These are phyloP conservation scores for Pleurostoma richardsiae DNA, from an alignment of 2,329 filamentous ascomycete genomes.

Conservation along the genomic window DNA sequence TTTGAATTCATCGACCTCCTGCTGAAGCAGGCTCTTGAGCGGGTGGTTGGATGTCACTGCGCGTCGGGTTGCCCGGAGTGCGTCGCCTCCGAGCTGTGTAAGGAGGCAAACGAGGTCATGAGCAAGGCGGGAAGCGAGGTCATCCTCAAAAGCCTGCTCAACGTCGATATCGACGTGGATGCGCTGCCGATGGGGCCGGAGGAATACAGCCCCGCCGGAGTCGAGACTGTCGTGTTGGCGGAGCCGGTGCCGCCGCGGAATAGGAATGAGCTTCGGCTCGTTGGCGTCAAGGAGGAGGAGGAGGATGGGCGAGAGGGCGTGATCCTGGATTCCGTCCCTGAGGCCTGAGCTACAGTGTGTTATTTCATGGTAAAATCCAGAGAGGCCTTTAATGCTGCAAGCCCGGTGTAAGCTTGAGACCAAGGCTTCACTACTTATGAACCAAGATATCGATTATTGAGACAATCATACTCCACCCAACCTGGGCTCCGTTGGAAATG, in stretches of 20 bases:
- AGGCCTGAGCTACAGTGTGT: no score
- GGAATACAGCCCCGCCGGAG: constrained; percentile 59
- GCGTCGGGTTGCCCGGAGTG: constrained; percentile 83
- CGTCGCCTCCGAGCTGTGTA: constrained; percentile 79
- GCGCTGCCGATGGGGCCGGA: constrained; percentile 82
- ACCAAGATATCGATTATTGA: no score
- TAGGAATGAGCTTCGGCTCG: constrained; percentile 9
- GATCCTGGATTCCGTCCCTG: not conserved
- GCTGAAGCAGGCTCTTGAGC: constrained; percentile 67
- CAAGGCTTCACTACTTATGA: no score
- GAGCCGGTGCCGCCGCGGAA: constrained; percentile 51
- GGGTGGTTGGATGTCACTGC: constrained; percentile 74
- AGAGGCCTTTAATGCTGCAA: no score
- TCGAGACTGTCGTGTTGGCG: constrained; percentile 79
- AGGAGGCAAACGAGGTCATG: constrained; percentile 86
- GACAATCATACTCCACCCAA: no score
- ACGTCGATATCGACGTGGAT: constrained; percentile 75
- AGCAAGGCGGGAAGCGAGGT: constrained; percentile 85
- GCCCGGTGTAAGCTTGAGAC: no score
- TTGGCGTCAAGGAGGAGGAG: constrained; percentile 14
- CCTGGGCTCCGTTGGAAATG: no score
- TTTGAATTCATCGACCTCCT: constrained; percentile 88
- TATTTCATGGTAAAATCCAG: no score
- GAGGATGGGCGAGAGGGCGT: constrained; percentile 15
- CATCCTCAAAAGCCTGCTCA: constrained; percentile 70